phyloP scores from a whole-genome alignment of 805 yeast species.

The Schwanniomyces vanrijiae region DNA sequence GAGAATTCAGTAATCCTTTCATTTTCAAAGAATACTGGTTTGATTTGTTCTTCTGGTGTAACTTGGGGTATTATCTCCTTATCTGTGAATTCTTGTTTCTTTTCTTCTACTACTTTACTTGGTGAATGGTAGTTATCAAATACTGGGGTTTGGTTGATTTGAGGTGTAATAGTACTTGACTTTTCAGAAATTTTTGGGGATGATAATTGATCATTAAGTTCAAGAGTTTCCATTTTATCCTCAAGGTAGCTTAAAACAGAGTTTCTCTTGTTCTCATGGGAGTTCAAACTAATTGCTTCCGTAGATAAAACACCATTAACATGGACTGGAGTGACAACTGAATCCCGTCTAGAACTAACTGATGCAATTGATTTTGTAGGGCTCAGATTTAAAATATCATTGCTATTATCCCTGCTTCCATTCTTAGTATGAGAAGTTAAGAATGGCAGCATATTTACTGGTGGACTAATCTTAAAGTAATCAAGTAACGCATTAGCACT shows the following conservation, averaged over 20 bases:
- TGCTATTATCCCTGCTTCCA: neutral
- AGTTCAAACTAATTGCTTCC: slow-evolving; percentile 14
- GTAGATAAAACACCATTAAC: slow-evolving; percentile 42
- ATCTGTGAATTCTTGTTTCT: neutral
- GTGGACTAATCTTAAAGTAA: slow-evolving; percentile 34
- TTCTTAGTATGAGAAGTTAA: slow-evolving; percentile 26
- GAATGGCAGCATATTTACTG: slow-evolving; percentile 32
- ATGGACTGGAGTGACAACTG: slow-evolving; percentile 43
- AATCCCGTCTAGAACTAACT: slow-evolving; percentile 29
- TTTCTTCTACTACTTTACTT: neutral
- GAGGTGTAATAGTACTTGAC: slow-evolving; percentile 20
- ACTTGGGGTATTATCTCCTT: neutral
- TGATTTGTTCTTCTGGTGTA: neutral
- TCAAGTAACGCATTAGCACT: slow-evolving; percentile 25
- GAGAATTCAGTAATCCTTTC: neutral
- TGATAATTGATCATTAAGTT: slow-evolving; percentile 31
- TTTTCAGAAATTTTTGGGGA: slow-evolving; percentile 13
- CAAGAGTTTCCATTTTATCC: slow-evolving; percentile 43
- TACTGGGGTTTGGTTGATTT: slow-evolving; percentile 29
- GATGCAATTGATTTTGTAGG: slow-evolving; percentile 10
- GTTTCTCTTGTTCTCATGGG: slow-evolving; percentile 34
- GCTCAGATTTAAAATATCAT: slow-evolving; percentile 7
- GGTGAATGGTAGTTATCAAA: slow-evolving; percentile 22
- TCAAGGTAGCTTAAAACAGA: slow-evolving; percentile 44
- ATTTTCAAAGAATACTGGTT: neutral